Percentiles rank a stretch among this genome's conserved stretches.
Conservation (phyloP, 2,329 filamentous ascomycete genomes). For the Verticillium dahliae region DNA sequence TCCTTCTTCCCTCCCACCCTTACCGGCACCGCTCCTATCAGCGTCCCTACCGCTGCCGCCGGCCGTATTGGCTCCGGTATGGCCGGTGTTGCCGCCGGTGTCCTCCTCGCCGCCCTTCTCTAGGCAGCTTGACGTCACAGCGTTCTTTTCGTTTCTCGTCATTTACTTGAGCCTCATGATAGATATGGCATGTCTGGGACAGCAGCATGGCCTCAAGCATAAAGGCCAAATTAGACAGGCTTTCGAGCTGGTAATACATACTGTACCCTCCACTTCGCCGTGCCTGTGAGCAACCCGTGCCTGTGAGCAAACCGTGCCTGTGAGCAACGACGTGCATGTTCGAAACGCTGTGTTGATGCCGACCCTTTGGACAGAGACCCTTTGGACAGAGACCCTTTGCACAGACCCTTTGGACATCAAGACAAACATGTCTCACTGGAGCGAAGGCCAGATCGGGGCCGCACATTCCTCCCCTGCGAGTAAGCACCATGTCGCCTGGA, state of each 20-base stretch:
- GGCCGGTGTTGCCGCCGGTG: slow-evolving; percentile 5
- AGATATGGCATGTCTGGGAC: background rate
- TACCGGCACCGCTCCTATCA: background rate
- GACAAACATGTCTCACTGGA: too few species aligned
- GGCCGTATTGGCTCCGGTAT: slow-evolving; percentile 4
- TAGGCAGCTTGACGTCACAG: background rate
- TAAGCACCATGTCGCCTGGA: too few species aligned
- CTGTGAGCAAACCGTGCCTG: too few species aligned
- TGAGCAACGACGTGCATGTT: too few species aligned
- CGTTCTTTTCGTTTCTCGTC: background rate
- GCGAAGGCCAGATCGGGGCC: too few species aligned
- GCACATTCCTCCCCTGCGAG: too few species aligned
- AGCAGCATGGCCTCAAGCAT: background rate
- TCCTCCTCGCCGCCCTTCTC: slow-evolving; percentile 6
- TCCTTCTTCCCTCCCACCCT: background rate
- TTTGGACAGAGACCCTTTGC: too few species aligned
- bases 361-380: too few species aligned
- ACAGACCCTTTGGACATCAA: too few species aligned
- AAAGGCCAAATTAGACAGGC: background rate
- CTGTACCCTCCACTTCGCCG: too few species aligned
- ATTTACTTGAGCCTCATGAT: background rate
- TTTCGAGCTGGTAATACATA: background rate
- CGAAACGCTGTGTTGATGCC: too few species aligned
- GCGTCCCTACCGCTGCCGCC: slow-evolving; percentile 3
- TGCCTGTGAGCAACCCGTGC: too few species aligned